Conservation (phyloP, 2,329 filamentous ascomycete species). For the Colletotrichum sp. region DNA sequence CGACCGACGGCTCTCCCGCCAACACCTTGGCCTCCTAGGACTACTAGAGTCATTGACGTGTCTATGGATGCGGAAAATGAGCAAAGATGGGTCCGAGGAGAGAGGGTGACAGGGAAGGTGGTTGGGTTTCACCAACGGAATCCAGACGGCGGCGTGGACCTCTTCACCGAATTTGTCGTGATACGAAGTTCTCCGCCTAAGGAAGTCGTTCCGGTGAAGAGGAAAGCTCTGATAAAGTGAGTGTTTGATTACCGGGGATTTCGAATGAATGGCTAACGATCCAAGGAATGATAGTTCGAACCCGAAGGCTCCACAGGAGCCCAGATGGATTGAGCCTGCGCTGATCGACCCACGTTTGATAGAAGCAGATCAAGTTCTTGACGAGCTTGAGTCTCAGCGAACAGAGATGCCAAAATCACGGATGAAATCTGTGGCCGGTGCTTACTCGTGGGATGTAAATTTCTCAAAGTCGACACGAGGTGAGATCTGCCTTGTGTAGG, state of each 20-base stretch:
- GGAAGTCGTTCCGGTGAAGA: neutral
- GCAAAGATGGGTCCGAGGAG: neutral
- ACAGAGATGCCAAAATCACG: neutral
- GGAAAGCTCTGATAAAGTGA: neutral
- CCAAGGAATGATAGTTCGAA: neutral
- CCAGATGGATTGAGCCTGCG: neutral
- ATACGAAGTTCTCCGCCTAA: neutral
- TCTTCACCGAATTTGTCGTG: neutral
- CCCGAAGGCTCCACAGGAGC: neutral
- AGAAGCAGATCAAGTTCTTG: neutral
- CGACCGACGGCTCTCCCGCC: neutral
- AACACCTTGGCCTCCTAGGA: neutral
- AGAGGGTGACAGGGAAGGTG: neutral
- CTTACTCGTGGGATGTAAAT: neutral
- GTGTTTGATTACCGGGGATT: neutral
- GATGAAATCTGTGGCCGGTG: neutral
- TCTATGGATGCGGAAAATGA: neutral
- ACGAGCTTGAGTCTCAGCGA: neutral
- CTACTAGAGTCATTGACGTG: neutral
- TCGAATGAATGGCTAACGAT: neutral
- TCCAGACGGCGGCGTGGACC: neutral
- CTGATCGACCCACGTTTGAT: neutral
- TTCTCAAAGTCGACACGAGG: neutral
- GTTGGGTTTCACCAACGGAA: neutral
- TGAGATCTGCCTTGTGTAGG: neutral